Base-by-base conservation (phyloP, 305 asterid species). In the Andrographis paniculata region DNA sequence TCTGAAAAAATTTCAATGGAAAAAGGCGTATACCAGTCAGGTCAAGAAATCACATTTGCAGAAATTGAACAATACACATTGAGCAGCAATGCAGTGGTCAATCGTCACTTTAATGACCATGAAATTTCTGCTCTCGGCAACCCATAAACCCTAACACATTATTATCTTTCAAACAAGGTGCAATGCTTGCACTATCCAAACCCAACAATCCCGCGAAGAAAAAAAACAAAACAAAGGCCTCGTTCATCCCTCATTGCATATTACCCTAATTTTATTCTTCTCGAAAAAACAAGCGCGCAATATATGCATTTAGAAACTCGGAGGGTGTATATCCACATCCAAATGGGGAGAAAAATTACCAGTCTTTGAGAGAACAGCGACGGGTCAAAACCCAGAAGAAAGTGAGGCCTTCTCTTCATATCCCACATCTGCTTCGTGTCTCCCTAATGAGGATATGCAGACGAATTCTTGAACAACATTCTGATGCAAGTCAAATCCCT, bases 371-470 rank as follows among this genome's bases (percentile, higher is more conserved):
- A 80, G 74, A 66, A 71, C 21, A 68, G 37, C 41, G 79, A 67
- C 50, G 92, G 88, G 64, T 78, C 78, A 62, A 87, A 84, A 53
- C 74, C 82, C 76, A 74, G 53, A 58, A 80, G 83, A 69, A 87
- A 87, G 70, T 72, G 78, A 67, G 95, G 94, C 62, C 61, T 71
- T 55, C 67, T 73, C 58, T 66, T 80, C 58, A 23, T 45, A 60
- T 58, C 55, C 72, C 58, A 59, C 94, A 80, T 84, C 65, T 68
- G 55, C 35, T 61, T 38, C 63, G 1, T 46, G 4, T 23, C 51
- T 13, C 36, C 24, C 51, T 28, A 16, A 36, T 42, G 59, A 21
- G 38, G 42, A 53, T 60, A 48, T 52, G 69, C 49, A 48, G 19
- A 48, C 27, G 43, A 40, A 5, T 36, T 38, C 17, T 27, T 50